phyloP scores from a whole-genome alignment of 805 yeast genomes.

The Lipomyces chichibuensis region DNA sequence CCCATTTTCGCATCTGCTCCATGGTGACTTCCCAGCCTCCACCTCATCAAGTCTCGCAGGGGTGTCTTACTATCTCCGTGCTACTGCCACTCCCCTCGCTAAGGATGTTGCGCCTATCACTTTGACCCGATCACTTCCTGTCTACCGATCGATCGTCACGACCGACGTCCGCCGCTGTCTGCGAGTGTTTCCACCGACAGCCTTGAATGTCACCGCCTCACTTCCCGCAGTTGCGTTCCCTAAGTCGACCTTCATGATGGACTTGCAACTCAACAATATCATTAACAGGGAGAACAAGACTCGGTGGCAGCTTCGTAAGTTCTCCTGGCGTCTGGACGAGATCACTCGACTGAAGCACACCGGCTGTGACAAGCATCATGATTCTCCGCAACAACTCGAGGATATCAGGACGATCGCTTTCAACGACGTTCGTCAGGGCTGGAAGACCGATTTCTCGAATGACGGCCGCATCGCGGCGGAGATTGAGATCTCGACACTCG shows the following conservation, averaged over 20 bases:
- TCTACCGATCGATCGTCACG: conserved; percentile 74
- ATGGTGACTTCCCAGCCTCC: conserved; percentile 87
- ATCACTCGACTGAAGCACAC: conserved; percentile 61
- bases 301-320: conserved; percentile 93
- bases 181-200: conserved; percentile 95
- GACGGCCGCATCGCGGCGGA: conserved; percentile 75
- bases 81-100: conserved; percentile 45
- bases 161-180: conserved; percentile 85
- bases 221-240: conserved; percentile 91
- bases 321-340: conserved; percentile 89
- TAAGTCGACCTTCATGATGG: conserved; percentile 80
- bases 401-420: conserved; percentile 72
- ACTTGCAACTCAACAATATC: conserved; percentile 69
- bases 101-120: conserved; percentile 44
- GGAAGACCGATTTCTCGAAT: conserved; percentile 89
- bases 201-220: conserved; percentile 81
- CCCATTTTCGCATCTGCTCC: conserved; percentile 87
- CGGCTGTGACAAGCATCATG: conserved; percentile 52
- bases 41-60: conserved; percentile 60
- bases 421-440: conserved; percentile 86
- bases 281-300: conserved; percentile 43
- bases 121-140: conserved; percentile 64
- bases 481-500: conserved; percentile 43
- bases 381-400: conserved; percentile 46
- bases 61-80: conserved; percentile 77